phyloP scores from a whole-genome alignment of 192 early-diverging fungal genomes.

The Linderina pennispora region DNA sequence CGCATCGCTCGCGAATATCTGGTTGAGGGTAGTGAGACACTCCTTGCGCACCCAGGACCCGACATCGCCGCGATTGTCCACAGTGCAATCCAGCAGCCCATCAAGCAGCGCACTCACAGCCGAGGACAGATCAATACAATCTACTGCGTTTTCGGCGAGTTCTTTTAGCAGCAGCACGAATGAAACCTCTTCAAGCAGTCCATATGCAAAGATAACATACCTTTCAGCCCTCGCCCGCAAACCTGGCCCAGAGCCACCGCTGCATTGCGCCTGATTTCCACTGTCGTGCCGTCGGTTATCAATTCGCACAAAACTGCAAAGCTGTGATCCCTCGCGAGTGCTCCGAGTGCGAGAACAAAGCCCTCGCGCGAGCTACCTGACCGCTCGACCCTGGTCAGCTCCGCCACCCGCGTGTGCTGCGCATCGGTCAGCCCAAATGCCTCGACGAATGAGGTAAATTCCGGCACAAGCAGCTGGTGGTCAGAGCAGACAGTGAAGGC shows the following conservation, averaged over 20 bases:
- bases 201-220: neutral
- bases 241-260: slow-evolving; percentile 25
- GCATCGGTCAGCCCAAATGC: slow-evolving; percentile 17
- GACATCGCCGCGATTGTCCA: slow-evolving; percentile 90
- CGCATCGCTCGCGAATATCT: slow-evolving; percentile 34
- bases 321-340: slow-evolving; percentile 6
- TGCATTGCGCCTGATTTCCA: slow-evolving; percentile 37
- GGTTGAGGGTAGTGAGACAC: slow-evolving; percentile 54
- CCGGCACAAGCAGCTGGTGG: slow-evolving; percentile 9
- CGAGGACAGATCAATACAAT: too few relatives aligned
- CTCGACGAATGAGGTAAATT: slow-evolving; percentile 33
- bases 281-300: slow-evolving; percentile 9
- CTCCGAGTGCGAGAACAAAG: slow-evolving; percentile 38
- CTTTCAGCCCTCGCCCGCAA: slow-evolving; percentile 7
- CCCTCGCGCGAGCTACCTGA: slow-evolving; percentile 30
- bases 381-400: slow-evolving; percentile 13
- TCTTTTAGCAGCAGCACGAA: slow-evolving; percentile 4
- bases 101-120: slow-evolving; percentile 49
- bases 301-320: slow-evolving; percentile 16
- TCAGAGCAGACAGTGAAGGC: slow-evolving; percentile 19
- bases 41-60: slow-evolving; percentile 88
- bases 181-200: neutral
- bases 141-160: neutral
- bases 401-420: slow-evolving; percentile 22
- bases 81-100: slow-evolving; percentile 78